Base-by-base conservation (phyloP, 2,329 filamentous ascomycete species). In the Fusarium musae region DNA sequence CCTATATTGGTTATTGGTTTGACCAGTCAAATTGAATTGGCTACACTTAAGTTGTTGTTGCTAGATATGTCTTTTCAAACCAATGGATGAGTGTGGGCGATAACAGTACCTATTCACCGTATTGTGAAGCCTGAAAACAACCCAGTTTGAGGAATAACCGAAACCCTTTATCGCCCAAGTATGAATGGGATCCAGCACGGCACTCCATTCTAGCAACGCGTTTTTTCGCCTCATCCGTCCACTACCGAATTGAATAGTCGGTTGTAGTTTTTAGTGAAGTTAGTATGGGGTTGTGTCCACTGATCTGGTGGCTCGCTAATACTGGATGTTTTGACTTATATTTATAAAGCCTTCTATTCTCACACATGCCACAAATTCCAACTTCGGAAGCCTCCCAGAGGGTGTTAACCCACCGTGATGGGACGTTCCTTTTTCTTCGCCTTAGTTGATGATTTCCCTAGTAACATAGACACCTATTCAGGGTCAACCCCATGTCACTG, bases 361-460 rank as follows among this genome's bases (percentile, higher is more conserved):
- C 17, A 43, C 28, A 19, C 9, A 36, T 65, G 37, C 71, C 6
- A 44, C 32, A 34, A 26, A 28, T 46, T 39, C 21, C 19, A 19
- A 40, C 12, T 32, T 56, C n/a, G 21, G 39, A 53, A 50, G 49
- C 43, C 42, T 39, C 40, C 36, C 36, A 54, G 49, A 66, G 37
- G 59, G 26, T 58, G 47, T 26, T 17, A 23, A 49, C 30, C 42
- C 30, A 40, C 26, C 36, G 43, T 37, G 42, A 26, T 32, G 26
- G 40, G 54, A 34, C 66, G 63, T 64, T 63, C 66, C 70, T 68
- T 26, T 34, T 19, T 23, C 17, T 21, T 47, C 30, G 36, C 44
- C 43, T 44, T n/a, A 40, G 17, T 44, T 19, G 43, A 28, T 50
- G 43, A 52, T n/a, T 59, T 69, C 49, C n/a, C n/a, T 9, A 42